A percentile compares a stretch with the other conserved stretches of the same genome.
Evolutionary conservation across 2,329 filamentous ascomycete genomes (phyloP).

Genomic region (Lecanoromycetidae sp.): DNA sequence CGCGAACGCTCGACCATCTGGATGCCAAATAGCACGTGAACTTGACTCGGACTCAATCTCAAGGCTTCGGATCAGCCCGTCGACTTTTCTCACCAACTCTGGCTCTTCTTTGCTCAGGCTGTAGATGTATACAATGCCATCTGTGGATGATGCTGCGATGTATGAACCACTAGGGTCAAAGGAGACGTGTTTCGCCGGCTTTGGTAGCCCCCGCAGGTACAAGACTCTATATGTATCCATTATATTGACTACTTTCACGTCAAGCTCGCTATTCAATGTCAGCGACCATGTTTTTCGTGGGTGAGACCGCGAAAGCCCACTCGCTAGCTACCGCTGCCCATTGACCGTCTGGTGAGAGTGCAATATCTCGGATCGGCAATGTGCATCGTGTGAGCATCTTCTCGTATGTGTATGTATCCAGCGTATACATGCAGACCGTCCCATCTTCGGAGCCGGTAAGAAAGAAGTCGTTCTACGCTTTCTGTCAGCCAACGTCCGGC

Average conservation of each 20-base stretch:
- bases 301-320: conserved; percentile 36
- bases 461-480: conserved; percentile 59
- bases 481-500: not conserved
- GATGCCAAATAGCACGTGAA: conserved; percentile 75
- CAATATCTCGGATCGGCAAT: conserved; percentile 76
- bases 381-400: conserved; percentile 71
- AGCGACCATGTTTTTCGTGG: not conserved
- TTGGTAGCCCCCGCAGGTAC: conserved; percentile 69
- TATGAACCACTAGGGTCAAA: conserved; percentile 72
- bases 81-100: conserved; percentile 68
- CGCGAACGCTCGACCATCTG: conserved; percentile 83
- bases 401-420: conserved; percentile 61
- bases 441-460: conserved; percentile 88
- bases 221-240: conserved; percentile 64
- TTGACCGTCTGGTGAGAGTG: conserved; percentile 64
- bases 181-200: conserved; percentile 79
- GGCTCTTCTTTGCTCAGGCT: conserved; percentile 67
- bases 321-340: conserved; percentile 97
- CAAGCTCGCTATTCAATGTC: conserved; percentile 51
- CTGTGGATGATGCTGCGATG: conserved; percentile 70
- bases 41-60: conserved; percentile 68
- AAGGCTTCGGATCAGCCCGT: conserved; percentile 68
- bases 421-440: conserved; percentile 86
- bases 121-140: conserved; percentile 85
- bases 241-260: conserved; percentile 77